Base-by-base conservation (phyloP, 768 basidiomycete genomes). In the Naganishia vaughanmartiniae region DNA sequence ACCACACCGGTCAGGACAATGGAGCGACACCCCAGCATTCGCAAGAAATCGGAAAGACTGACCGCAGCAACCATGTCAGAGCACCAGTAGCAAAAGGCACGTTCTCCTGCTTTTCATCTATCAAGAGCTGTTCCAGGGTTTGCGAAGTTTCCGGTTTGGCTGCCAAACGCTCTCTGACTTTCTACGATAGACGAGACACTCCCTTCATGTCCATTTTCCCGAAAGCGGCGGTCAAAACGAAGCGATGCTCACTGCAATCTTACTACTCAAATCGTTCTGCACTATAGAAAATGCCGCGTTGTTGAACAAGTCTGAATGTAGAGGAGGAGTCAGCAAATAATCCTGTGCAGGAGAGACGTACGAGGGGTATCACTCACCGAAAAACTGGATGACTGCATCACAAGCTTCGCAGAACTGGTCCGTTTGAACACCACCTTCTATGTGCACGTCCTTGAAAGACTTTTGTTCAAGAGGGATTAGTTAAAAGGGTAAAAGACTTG, bases 381-480 rank as follows among this genome's bases (percentile, higher is more conserved):
- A 96, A 74, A 98, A 83, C 68, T 89, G 88, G 70, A 93, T 89
- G 55, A 99, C 85, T 48, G 93, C 95, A 69, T 90, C 85, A 1
- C 90, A 85, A 7, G 95, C 96, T 75, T 95, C 89, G 75, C 95
- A 85, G 84, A 98, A 99, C 56, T 85, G 84, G 55, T 87, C 80
- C 21, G 96, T 98, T 80, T 97, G 89, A 79, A 98, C 87, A 72
- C 95, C 95, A 76, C 85, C 86, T 74, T 92, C 89, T 68, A 89
- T 90, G 33, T 89, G 86, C 46, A 98, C 95, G 81, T 94, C 89
- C 74, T 88, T 88, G 80, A 93, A 99, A 21, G 92, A 94, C 95
- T 98, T 33, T 28, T 12, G 46, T 36, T 19, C 36, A 30, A 39
- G 31, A 36, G 42, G 39, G 26, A 19, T 15, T 54, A 14, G 65